Percentiles rank a stretch among this genome's conserved stretches.
Conservation (phyloP, 2,329 filamentous ascomycete genomes). For the Corniculantispora saksenae region DNA sequence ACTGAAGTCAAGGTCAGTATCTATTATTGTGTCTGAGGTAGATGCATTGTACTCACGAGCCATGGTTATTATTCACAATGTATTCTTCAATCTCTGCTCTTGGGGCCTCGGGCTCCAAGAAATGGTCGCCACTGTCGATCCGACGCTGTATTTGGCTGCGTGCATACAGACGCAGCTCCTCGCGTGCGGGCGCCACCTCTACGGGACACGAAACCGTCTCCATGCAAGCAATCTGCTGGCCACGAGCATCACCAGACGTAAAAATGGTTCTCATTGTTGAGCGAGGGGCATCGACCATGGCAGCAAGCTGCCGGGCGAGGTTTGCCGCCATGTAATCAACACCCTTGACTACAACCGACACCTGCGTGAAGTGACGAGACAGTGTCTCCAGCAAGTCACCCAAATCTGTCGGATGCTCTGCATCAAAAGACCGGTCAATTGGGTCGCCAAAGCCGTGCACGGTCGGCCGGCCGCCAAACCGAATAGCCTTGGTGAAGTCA, state of each 20-base stretch:
- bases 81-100: neutral
- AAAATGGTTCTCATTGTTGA: neutral
- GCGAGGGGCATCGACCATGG: neutral
- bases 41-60: neutral
- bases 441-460: neutral
- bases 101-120: neutral
- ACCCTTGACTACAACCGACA: neutral
- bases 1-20: neutral
- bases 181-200: neutral
- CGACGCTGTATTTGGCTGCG: constrained; percentile 2
- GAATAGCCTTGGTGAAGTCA: neutral
- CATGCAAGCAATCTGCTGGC: neutral
- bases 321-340: neutral
- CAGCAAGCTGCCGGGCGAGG: neutral
- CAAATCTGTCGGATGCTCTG: neutral
- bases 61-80: neutral
- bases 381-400: neutral
- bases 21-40: neutral
- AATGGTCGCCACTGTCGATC: neutral
- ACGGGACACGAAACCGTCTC: constrained; percentile 11
- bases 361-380: neutral
- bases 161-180: neutral
- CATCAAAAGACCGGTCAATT: neutral
- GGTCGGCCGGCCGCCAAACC: neutral
- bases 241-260: neutral